Conservation (phyloP, 345 rosid genomes). For the Raphanus sativus region DNA sequence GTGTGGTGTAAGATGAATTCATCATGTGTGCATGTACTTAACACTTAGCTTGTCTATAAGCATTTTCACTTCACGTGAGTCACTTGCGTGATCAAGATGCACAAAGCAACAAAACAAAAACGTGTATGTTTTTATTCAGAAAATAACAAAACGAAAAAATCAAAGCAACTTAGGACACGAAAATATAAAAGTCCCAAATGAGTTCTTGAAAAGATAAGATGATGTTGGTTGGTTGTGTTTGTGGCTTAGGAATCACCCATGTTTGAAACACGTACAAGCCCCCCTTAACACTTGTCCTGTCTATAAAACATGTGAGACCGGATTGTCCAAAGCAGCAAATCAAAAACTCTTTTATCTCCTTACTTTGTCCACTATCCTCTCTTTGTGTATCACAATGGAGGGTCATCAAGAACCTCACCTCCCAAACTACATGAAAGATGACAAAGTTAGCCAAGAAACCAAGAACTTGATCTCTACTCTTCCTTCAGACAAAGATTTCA, state of each 20-base stretch:
- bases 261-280: not conserved
- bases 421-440: constrained; percentile 45
- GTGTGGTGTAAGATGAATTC: no score
- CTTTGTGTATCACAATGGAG: not conserved
- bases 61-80: not conserved
- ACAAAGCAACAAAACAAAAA: not conserved
- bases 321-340: not conserved
- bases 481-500: constrained; percentile 45
- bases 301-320: not conserved
- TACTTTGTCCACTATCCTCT: not conserved
- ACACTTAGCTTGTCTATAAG: not conserved
- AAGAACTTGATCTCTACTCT: constrained; percentile 43
- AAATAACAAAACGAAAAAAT: not conserved
- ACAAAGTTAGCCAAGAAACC: constrained; percentile 38
- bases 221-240: not conserved
- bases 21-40: no score
- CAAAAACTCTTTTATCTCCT: not conserved
- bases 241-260: not conserved
- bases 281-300: not conserved
- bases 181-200: not conserved
- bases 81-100: not conserved
- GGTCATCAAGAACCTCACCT: constrained; percentile 14
- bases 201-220: not conserved
- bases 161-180: not conserved
- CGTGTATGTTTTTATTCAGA: not conserved